phyloP scores from a whole-genome alignment of 2,329 filamentous ascomycete species.

The Hysterium pulicare region DNA sequence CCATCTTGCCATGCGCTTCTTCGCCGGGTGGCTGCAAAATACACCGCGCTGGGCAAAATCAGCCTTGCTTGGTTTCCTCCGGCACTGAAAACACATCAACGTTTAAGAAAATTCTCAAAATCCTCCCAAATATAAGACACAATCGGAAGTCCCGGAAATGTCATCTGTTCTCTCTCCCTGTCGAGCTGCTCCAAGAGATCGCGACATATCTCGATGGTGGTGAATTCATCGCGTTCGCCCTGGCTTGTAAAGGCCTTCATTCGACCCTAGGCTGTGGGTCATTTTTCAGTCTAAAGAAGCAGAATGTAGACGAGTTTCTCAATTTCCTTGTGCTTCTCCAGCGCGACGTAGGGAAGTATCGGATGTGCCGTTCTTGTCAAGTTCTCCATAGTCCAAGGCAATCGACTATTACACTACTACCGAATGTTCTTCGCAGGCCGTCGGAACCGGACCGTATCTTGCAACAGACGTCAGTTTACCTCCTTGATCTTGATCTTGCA shows the following conservation, averaged over 20 bases:
- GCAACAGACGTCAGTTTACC: not conserved
- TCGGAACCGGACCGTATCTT: not conserved
- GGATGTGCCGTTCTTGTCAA: constrained; percentile 6
- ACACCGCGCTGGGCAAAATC: not conserved
- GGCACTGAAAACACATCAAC: not conserved
- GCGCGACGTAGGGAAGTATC: constrained; percentile 4
- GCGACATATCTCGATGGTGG: constrained; percentile 2
- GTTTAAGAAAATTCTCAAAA: not conserved
- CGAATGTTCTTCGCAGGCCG: constrained; percentile 1
- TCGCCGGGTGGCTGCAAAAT: not conserved
- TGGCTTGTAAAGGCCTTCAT: constrained; percentile 7
- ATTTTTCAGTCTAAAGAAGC: not conserved
- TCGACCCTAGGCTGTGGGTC: not conserved
- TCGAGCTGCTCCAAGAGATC: constrained; percentile 9
- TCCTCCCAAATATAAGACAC: not conserved
- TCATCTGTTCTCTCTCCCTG: constrained; percentile 6
- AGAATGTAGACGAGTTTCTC: not conserved
- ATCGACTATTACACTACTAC: constrained; percentile 1
- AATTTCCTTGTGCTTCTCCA: constrained; percentile 4
- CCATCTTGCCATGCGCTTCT: constrained; percentile 1
- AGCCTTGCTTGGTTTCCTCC: not conserved
- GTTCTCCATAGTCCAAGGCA: constrained; percentile 6
- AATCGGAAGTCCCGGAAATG: not conserved
- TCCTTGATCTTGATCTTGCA: constrained; percentile 1
- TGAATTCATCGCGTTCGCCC: constrained; percentile 3